Evolutionary conservation across 257 asterid species (phyloP).

Genomic region (Solanum pennellii): DNA sequence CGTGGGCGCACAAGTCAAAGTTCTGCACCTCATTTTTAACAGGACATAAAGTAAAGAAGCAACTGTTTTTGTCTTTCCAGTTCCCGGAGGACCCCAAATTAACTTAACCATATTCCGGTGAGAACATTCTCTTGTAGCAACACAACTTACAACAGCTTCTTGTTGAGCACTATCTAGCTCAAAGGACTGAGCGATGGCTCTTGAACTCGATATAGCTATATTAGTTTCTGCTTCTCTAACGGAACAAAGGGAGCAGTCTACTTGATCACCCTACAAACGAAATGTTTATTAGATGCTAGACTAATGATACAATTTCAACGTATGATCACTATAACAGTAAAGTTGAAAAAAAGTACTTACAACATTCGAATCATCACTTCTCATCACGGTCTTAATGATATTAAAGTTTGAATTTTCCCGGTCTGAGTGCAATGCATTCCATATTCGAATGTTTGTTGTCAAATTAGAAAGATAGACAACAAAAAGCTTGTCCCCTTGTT

Average conservation of each 20-base stretch:
- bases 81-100: conserved; percentile 53
- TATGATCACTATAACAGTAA: not conserved
- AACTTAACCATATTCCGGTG: conserved; percentile 23
- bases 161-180: conserved; percentile 29
- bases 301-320: not conserved
- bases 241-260: conserved; percentile 17
- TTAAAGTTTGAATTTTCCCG: not conserved
- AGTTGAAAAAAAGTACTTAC: not conserved
- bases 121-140: conserved; percentile 17
- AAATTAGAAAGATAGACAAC: conserved; percentile 35
- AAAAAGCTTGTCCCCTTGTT: conserved; percentile 4
- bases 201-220: not conserved
- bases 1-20: conserved; percentile 46
- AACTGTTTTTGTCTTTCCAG: conserved; percentile 42
- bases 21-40: conserved; percentile 18
- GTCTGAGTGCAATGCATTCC: conserved; percentile 29
- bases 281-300: not conserved
- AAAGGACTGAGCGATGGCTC: not conserved
- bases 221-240: not conserved
- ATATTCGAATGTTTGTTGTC: conserved; percentile 41
- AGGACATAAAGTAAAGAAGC: conserved; percentile 16
- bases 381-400: conserved; percentile 17
- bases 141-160: conserved; percentile 23
- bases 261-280: conserved; percentile 10
- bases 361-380: conserved; percentile 14